Evolutionary conservation across 2,329 filamentous ascomycete species (phyloP).

Genomic region (Coleophoma cylindrospora): DNA sequence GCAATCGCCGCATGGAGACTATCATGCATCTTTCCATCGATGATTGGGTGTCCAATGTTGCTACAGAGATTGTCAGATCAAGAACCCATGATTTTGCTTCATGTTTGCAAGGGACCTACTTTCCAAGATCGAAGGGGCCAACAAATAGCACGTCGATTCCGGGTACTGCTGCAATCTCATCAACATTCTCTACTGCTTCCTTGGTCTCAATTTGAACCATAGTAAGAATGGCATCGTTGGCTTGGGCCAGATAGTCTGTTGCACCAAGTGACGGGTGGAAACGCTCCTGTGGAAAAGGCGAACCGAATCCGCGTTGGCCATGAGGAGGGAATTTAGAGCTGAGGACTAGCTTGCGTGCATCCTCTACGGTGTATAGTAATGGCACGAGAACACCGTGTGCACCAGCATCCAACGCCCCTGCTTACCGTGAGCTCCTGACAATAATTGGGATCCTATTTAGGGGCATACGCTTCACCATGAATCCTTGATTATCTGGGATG

Average conservation of each 20-base stretch:
- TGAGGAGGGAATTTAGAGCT: slow-evolving; percentile 52
- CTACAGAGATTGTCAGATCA: slow-evolving; percentile 28
- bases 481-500: slow-evolving; percentile 50
- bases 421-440: slow-evolving; percentile 6
- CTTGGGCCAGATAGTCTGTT: slow-evolving; percentile 51
- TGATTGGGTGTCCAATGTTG: slow-evolving; percentile 57
- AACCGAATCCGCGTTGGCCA: slow-evolving; percentile 50
- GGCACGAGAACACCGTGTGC: slow-evolving; percentile 53
- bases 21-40: slow-evolving; percentile 52
- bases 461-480: slow-evolving; percentile 50
- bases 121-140: slow-evolving; percentile 61
- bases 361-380: slow-evolving; percentile 47
- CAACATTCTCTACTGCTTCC: slow-evolving; percentile 54
- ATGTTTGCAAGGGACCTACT: not conserved
- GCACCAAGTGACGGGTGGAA: slow-evolving; percentile 42
- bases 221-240: slow-evolving; percentile 52
- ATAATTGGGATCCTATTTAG: slow-evolving; percentile 9
- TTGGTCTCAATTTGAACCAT: slow-evolving; percentile 66
- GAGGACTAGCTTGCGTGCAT: slow-evolving; percentile 42
- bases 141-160: slow-evolving; percentile 61
- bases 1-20: slow-evolving; percentile 55
- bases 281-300: slow-evolving; percentile 46
- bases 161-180: slow-evolving; percentile 55
- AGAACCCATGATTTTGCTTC: not conserved
- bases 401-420: slow-evolving; percentile 52